A percentile compares a stretch with the other conserved stretches of the same genome.
Evolutionary conservation across 805 yeast genomes (phyloP).

Genomic region (Yamadazyma takamatsuzukensis): DNA sequence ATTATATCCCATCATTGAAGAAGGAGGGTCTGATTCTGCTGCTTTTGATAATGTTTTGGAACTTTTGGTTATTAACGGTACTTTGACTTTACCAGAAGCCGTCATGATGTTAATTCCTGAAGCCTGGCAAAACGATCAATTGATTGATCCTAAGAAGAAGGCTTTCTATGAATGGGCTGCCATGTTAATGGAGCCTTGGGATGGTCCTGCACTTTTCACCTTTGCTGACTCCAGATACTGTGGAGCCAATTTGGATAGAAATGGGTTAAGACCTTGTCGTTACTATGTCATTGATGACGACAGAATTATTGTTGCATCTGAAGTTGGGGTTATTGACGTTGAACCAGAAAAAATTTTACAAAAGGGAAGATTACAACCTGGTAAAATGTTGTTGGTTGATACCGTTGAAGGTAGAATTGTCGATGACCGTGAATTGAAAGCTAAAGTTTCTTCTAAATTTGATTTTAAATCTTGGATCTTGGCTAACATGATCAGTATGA

Average conservation of each 20-base stretch:
- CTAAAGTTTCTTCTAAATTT: constrained; percentile 69
- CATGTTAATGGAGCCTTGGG: constrained; percentile 99
- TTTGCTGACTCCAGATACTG: constrained; percentile 97
- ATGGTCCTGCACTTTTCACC: constrained; percentile 96
- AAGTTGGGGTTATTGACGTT: constrained; percentile 93
- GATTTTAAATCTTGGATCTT: constrained; percentile 94
- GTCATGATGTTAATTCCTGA: constrained; percentile 96
- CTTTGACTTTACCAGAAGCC: constrained; percentile 90
- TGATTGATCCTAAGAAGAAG: constrained; percentile 85
- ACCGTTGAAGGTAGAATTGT: constrained; percentile 90
- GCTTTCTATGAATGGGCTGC: constrained; percentile 99
- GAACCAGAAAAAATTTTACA: constrained; percentile 77
- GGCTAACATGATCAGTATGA: constrained; percentile 81
- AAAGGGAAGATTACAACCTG: constrained; percentile 94
- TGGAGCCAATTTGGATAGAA: constrained; percentile 97
- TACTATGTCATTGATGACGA: constrained; percentile 93
- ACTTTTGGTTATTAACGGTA: constrained; percentile 86
- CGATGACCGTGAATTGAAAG: constrained; percentile 86
- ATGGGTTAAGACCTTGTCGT: constrained; percentile 97
- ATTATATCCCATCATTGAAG: constrained; percentile 92
- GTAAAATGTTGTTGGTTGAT: constrained; percentile 92
- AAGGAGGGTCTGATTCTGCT: constrained; percentile 98
- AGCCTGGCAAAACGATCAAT: constrained; percentile 89
- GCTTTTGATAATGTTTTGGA: constrained; percentile 96
- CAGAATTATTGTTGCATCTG: constrained; percentile 95